Percentiles rank a stretch among this genome's conserved stretches.
Evolutionary conservation across 148 eudicot genomes (phyloP).

Genomic region (Rhododendron vialii): DNA sequence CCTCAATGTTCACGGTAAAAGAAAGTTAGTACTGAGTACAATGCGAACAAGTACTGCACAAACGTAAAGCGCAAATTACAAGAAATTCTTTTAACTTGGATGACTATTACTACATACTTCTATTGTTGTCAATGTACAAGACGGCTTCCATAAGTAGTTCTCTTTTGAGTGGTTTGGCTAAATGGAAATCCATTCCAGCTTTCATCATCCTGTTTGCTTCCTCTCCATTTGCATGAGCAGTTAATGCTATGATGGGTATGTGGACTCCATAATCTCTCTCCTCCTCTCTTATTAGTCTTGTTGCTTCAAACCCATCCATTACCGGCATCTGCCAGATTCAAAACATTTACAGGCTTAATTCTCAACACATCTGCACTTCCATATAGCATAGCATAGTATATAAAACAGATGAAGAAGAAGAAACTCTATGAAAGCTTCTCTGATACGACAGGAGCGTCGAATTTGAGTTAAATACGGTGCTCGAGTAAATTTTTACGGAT

Average conservation of each 20-base stretch:
- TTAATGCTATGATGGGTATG: constrained; percentile 69
- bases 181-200: constrained; percentile 57
- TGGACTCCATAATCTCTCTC: constrained; percentile 42
- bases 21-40: too few relatives aligned
- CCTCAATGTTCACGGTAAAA: background rate
- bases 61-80: background rate
- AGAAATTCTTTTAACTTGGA: background rate
- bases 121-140: background rate
- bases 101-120: background rate
- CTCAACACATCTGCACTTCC: background rate
- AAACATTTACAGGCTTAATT: background rate
- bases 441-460: background rate
- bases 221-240: constrained; percentile 48
- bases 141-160: constrained; percentile 37
- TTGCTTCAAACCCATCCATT: constrained; percentile 72
- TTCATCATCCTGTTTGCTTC: constrained; percentile 34
- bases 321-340: constrained; percentile 52
- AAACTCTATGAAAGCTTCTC: background rate
- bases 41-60: background rate
- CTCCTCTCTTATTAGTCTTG: constrained; percentile 52
- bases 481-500: too few relatives aligned
- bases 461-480: too few relatives aligned
- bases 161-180: constrained; percentile 51
- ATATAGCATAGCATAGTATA: too few relatives aligned
- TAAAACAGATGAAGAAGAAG: background rate